Evolutionary conservation across 768 basidiomycete genomes (phyloP), one percentile per base, ranked within the genome.

Genomic region (Albatrellus ellisii): DNA sequence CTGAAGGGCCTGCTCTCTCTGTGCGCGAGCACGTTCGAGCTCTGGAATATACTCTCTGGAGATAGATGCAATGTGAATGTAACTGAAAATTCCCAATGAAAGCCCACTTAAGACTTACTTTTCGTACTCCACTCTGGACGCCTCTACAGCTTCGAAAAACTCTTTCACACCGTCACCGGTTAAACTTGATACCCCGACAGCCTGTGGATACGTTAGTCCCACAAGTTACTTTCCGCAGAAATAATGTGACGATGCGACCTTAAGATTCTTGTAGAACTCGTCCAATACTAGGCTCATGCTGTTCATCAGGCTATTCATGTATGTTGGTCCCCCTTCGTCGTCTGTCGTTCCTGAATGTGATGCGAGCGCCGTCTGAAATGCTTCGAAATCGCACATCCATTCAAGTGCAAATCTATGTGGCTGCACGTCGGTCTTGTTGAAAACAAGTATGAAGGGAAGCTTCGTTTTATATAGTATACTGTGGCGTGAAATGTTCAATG

Each of bases 231-330:
- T 18, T n/a, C 31, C 31, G 31, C 31, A 32, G 11, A 9, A 32
- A 12, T 32, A 32, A 18, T 10, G 31, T 32, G 10, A 32, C 11
- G 31, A 8, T 6, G 35, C 29, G 39, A 89, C 92, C 68, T 87
- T 88, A 41, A 99, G 66, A 50, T 95, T 83, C 61, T 91, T 88
- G 63, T 99, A 99, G 53, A 99, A 99, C 56, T 98, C 95, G 54
- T 99, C 95, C 41, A 99, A 62, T 6, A 99, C 94, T 40, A 99
- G 62, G 58, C 92, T 91, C 95, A 99, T 98, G 56, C 87, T 90
- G 50, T 94, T 90, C 94, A 98, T 99, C 49, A 99, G 65, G 56
- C 89, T 92, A 58, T 88, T 92, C 91, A 97, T 95, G 59, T 97
- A 98, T 29, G 85, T 91, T 36, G 88, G 86, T 55, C 94, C 95